Evolutionary conservation across 331 rosid genomes (phyloP), one percentile per base, ranked within the genome.

Genomic region (Ulmus americana): DNA sequence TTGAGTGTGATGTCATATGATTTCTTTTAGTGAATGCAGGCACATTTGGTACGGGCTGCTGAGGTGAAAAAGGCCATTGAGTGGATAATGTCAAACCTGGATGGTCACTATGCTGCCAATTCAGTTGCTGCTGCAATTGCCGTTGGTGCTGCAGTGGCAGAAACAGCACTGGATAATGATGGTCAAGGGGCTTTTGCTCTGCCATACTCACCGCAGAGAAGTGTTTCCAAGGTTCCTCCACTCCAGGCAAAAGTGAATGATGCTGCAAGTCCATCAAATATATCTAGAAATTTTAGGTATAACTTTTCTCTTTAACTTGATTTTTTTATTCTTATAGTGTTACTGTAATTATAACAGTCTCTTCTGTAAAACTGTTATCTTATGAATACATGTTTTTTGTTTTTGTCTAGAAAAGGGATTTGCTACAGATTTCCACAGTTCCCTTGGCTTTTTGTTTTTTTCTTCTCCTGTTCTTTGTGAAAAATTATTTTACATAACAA

Each of bases 21-120:
- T 83, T 70, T 77, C 77, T 87, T 85, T 87, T 94, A 87, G 97
- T 94, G 97, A 94, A 79, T 90, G 97, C 99, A 94, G 99, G 97
- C 91, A 78, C 99, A 94, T 90, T 88, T 94, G 79, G 79, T 84
- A 70, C 92, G 81, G 84, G 95, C 99, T 69, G 90, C 97, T 71
- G 96, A 94, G 82, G 96, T 94, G 84, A 94, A 94, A 77, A 90
- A 77, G 70, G 95, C 95, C 72, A 87, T 87, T 16, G 99, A 90
- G 75, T 90, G 96, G 99, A 94, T 94, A 77, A 85, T 94, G 88
- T 76, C 77, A 87, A 94, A 84, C 77, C 79, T 78, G 61, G 99
- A 94, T 76, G 97, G 90, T 61, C 91, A 90, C 73, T 94, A 90
- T 78, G 99, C 97, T 69, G 91, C 97, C 8, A 90, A 90, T 73